Base-by-base conservation (phyloP, 495 filamentous ascomycete genomes). In the Aspergillus campestris region DNA sequence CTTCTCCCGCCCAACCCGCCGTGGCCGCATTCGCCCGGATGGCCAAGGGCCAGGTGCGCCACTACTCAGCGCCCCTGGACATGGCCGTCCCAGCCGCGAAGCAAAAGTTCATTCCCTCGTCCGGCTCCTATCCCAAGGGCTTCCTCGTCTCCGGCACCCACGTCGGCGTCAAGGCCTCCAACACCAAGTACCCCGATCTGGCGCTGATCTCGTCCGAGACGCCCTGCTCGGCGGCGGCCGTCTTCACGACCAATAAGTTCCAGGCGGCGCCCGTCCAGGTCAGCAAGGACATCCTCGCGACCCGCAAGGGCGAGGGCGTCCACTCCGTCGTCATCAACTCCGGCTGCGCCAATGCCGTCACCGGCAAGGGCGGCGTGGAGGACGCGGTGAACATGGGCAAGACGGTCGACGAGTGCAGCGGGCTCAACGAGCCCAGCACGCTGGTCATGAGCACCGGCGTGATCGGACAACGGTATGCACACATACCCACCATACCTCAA, bases 401-500 rank as follows among this genome's bases (percentile, higher is more conserved):
- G 49, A 80, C 76, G 41, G 85, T 89, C 4, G 89, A 96, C 58
- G 70, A 78, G 55, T 81, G 75, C 56, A 70, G 69, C 51, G 79
- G 78, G 30, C 81, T 80, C 31, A 72, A 76, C 44, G 71, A 78
- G 31, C 74, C 79, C 38, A 80, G 80, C 49, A 87, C 86, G 6
- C 69, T 99, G 34, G 89, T 97, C 40, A 96, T 97, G 94, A 94
- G 87, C 62, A 99, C 92, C 8, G 94, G 92, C 39, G 92, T 99
- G 10, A 99, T 99, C 60, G 94, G 92, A 30, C 92, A 98, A 65
- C 82, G 84, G 84, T 85, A 65, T 38, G 59, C 47, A 10, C 29
- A 37, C 32, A 65, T 38, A 59, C 47, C 12, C 29, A 37, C 32
- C 15, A 14, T 8, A 13, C n/a, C n/a, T 0, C 12, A 9, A 10